Percentiles rank a stretch among this genome's conserved stretches.
phyloP scores from a whole-genome alignment of 2,329 filamentous ascomycete species.

The Xylaria sp. region DNA sequence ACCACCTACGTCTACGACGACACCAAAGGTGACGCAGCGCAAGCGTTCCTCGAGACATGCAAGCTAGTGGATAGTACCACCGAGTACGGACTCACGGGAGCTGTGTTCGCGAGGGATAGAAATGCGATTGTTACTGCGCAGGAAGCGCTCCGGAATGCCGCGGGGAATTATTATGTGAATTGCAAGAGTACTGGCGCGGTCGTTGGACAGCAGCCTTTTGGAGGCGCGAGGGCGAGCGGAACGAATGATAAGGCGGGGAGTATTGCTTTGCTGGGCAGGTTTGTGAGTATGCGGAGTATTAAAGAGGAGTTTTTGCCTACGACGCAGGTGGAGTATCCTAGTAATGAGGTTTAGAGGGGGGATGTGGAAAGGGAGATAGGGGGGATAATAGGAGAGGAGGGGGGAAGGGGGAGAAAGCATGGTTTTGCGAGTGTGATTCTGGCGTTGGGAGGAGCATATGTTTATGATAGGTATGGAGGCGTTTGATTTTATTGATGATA shows the following conservation, averaged over 20 bases:
- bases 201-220: constrained; percentile 75
- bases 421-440: background rate
- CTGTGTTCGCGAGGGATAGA: constrained; percentile 75
- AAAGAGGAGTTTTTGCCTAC: constrained; percentile 77
- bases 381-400: too few relatives aligned
- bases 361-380: too few relatives aligned
- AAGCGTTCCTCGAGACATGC: constrained; percentile 65
- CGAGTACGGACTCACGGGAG: constrained; percentile 79
- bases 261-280: constrained; percentile 65
- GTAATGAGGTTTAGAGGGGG: constrained; percentile 63
- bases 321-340: constrained; percentile 69
- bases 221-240: constrained; percentile 69
- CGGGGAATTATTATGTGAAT: constrained; percentile 87
- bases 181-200: constrained; percentile 79
- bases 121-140: constrained; percentile 70
- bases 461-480: background rate
- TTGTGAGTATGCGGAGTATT: constrained; percentile 70
- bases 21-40: constrained; percentile 50
- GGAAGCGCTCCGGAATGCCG: constrained; percentile 72
- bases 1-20: constrained; percentile 80
- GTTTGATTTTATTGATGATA: background rate
- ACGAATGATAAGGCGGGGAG: constrained; percentile 78
- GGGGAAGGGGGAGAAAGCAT: too few relatives aligned
- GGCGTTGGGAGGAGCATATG: constrained; percentile 1
- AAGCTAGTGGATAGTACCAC: constrained; percentile 72